Conservation (phyloP, 2,329 filamentous ascomycete species). For the Penicillium janthinellum region DNA sequence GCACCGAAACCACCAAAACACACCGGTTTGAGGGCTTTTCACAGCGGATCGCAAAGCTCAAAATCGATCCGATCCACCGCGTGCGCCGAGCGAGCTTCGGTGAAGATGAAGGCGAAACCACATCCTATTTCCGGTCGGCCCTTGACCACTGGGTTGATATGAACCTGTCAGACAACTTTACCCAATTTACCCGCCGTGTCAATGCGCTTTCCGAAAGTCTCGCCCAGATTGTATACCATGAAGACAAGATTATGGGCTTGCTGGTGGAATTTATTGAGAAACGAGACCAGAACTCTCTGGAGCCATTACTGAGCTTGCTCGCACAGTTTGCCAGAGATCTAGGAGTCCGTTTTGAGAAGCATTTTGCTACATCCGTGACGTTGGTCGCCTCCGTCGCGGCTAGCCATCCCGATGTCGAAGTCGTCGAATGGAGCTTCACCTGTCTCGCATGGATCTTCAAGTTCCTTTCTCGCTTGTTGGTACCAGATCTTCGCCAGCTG, state of each 20-base stretch:
- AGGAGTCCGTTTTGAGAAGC: conserved; percentile 81
- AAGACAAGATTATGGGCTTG: conserved; percentile 78
- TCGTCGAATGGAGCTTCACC: conserved; percentile 97
- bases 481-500: conserved; percentile 81
- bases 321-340: conserved; percentile 95
- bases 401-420: conserved; percentile 75
- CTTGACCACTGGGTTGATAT: conserved; percentile 88
- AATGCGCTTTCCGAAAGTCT: conserved; percentile 83
- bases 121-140: conserved; percentile 84
- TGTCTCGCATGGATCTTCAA: conserved; percentile 96
- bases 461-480: conserved; percentile 84
- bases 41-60: conserved; percentile 84
- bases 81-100: conserved; percentile 81
- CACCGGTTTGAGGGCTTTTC: conserved; percentile 92
- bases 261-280: conserved; percentile 75
- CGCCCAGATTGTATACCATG: conserved; percentile 87
- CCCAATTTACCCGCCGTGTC: conserved; percentile 73
- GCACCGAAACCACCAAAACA: conserved; percentile 75
- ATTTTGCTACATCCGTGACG: conserved; percentile 75
- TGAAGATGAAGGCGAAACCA: conserved; percentile 70
- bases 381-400: conserved; percentile 78
- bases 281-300: conserved; percentile 76
- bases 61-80: conserved; percentile 89
- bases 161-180: conserved; percentile 82
- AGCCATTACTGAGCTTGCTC: conserved; percentile 83